phyloP scores from a whole-genome alignment of 1,284 basidiomycete species.

The Trichosporon sp. region DNA sequence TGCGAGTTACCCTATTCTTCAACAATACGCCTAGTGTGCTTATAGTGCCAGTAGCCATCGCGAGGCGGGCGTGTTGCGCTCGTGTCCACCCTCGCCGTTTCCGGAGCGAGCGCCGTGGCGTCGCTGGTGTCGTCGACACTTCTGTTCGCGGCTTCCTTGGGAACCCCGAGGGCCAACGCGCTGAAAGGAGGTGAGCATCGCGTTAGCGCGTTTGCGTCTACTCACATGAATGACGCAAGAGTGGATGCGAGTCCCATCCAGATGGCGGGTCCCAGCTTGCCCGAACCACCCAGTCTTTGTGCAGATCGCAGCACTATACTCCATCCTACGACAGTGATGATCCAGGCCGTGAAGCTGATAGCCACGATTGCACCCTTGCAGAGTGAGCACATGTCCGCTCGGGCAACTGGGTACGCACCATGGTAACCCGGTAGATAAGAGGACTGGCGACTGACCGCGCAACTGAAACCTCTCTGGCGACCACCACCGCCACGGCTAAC shows the following conservation, averaged over 20 bases:
- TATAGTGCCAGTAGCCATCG: constrained; percentile 46
- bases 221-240: constrained; percentile 6
- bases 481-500: constrained; percentile 37
- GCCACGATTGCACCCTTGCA: constrained; percentile 3
- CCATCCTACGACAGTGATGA: constrained; percentile 45
- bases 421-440: neutral
- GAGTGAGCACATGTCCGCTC: neutral
- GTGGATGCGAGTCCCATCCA: constrained; percentile 43
- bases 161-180: neutral
- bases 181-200: neutral
- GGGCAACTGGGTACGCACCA: neutral
- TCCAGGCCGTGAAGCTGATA: constrained; percentile 29
- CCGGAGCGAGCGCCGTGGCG: neutral
- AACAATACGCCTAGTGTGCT: constrained; percentile 41
- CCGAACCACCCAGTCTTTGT: neutral
- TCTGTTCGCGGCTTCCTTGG: neutral
- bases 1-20: too few species aligned
- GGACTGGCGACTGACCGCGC: neutral
- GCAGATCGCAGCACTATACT: constrained; percentile 32
- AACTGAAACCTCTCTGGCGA: constrained; percentile 35
- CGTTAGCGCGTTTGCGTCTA: neutral
- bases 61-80: constrained; percentile 3
- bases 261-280: constrained; percentile 18
- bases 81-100: neutral
- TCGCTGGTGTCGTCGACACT: neutral